Evolutionary conservation across 2,329 filamentous ascomycete genomes (phyloP), one percentile per base, ranked within the genome.

Genomic region (Nannizzia gypsea): DNA sequence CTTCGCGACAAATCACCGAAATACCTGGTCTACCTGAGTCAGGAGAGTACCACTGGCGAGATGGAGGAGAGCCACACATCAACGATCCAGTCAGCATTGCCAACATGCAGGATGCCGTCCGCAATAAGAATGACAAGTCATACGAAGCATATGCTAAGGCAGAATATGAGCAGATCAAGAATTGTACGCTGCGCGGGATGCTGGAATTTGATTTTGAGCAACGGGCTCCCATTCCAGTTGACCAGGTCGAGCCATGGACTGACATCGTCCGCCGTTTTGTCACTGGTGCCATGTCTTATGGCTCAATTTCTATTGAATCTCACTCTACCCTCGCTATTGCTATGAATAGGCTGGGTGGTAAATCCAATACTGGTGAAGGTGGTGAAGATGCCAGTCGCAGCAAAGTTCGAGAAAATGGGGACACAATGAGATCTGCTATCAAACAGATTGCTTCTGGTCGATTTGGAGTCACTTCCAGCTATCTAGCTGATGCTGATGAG

Each of bases 241-340:
- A 96, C 67, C 91, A 96, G 74, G 92, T 97, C 61, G 92, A 97
- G 78, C 90, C 92, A 20, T 97, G 92, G 92, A 96, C 92, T 2
- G 91, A 96, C 69, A 96, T 97, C 67, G 92, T 96, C 52, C 88
- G 92, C 65, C 88, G 92, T 64, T 96, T 96, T 78, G 93, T 92
- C 68, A 96, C 92, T 42, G 92, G 92, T 72, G 92, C 92, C 67
- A 97, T 97, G 92, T 97, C 92, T 2, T 97, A 97, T 71, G 92
- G 92, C 55, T 96, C 92, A 44, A 97, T 97, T 69, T 96, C 92
- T 4, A 96, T 96, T 90, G 92, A 97, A 74, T 92, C 92, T 58
- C 92, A 97, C 78, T 96, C 92, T 17, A 96, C 92, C 11, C 80
- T 97, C 56, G 92, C 92, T 65, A 87, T 97, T 60, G 92, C 92